Conservation (phyloP, 2,329 filamentous ascomycete species). For the Keithomyces neogunnii region DNA sequence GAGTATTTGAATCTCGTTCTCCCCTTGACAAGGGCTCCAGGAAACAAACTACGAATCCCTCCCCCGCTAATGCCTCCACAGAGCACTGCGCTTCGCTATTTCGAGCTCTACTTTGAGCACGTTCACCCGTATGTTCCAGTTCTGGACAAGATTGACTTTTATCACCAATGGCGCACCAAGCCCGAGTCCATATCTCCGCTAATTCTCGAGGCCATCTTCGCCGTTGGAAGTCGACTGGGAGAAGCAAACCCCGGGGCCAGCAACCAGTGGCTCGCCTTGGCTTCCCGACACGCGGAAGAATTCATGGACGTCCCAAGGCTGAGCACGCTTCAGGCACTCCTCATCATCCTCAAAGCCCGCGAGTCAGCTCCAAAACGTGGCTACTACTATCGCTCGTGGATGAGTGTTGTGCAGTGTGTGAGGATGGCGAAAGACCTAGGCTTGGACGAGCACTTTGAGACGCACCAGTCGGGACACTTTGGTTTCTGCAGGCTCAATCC, state of each 20-base stretch:
- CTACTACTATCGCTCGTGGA: slow-evolving; percentile 97
- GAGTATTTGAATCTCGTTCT: slow-evolving; percentile 56
- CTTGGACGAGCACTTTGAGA: slow-evolving; percentile 75
- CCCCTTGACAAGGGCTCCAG: slow-evolving; percentile 59
- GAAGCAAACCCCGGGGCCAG: slow-evolving; percentile 78
- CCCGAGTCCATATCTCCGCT: slow-evolving; percentile 77
- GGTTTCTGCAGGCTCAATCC: slow-evolving; percentile 58
- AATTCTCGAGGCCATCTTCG: slow-evolving; percentile 86
- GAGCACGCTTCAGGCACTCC: slow-evolving; percentile 83
- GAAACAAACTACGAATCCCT: slow-evolving; percentile 76
- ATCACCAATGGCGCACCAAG: slow-evolving; percentile 81
- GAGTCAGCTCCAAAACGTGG: slow-evolving; percentile 89
- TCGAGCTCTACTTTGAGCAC: slow-evolving; percentile 81
- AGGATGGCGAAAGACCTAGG: slow-evolving; percentile 91
- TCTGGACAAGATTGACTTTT: slow-evolving; percentile 71
- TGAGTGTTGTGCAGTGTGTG: slow-evolving; percentile 84
- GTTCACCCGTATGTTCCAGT: slow-evolving; percentile 91
- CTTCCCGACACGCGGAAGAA: slow-evolving; percentile 78
- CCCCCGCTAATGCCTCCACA: slow-evolving; percentile 89
- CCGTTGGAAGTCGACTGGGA: slow-evolving; percentile 74
- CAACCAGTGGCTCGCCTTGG: slow-evolving; percentile 86
- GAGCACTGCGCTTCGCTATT: slow-evolving; percentile 71
- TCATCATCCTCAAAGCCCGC: slow-evolving; percentile 82
- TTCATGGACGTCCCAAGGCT: slow-evolving; percentile 89
- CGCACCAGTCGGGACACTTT: slow-evolving; percentile 57